Base-by-base conservation (phyloP, 1,284 basidiomycete genomes). In the Rhodotorula mucilaginosa region DNA sequence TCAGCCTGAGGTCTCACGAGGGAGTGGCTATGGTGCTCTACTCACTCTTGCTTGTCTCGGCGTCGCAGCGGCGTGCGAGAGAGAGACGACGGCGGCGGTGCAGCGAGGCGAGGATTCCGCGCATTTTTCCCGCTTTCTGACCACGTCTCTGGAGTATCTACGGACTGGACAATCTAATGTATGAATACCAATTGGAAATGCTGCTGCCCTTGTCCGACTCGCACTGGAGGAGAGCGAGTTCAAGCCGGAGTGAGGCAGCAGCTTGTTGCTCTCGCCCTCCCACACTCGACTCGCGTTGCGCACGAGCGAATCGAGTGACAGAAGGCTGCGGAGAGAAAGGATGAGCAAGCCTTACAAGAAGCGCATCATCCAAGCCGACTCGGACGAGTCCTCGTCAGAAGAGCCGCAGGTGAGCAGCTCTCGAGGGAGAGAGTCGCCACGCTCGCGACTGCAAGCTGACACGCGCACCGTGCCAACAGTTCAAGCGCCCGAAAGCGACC, bases 331-430 rank as follows among this genome's bases (percentile, higher is more conserved):
- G 26, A 26, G 26, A 44, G 12, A 44, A 12, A 44, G 39, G 39
- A 68, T 82, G 65, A 70, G 70, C 67, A 72, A 66, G 49, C 61
- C 66, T 21, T 71, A 66, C 73, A 73, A 73, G 65, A 70, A 79
- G 64, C 78, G 79, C 23, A 77, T 79, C 29, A 80, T 79, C 58
- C 70, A 74, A 44, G 70, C 63, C 5, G 70, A 65, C 61, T 70
- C 71, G 19, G 70, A 69, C 56, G 68, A 78, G 69, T 70, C 66
- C 51, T 81, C 81, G 47, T 80, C 81, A 51, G 82, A 81, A 19
- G 78, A 79, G 64, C 82, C 82, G 61, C 69, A 82, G 71, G 81
- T 82, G 67, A 74, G 81, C 78, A 34, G 26, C 26, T 26, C 26
- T 26, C 26, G 26, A 26, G 26, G 26, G 26, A 26, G 26, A 34